Conservation (phyloP, 495 filamentous ascomycete genomes). For the Evansstolkia leycettana region DNA sequence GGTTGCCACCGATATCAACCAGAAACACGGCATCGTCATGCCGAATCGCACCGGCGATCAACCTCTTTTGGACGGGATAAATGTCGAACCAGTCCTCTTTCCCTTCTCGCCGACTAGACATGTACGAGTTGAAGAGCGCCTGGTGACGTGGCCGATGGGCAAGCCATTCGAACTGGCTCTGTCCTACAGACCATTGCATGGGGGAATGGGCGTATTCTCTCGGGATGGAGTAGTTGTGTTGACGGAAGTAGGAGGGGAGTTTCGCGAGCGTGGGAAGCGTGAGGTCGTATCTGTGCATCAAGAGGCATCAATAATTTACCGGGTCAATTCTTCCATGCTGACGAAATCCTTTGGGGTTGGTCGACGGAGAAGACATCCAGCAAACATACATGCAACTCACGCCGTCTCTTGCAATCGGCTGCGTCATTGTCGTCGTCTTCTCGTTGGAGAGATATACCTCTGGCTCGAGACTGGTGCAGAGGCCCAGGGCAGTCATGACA, state of each 20-base stretch:
- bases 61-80: slow-evolving; percentile 18
- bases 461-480: slow-evolving; percentile 12
- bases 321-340: background rate
- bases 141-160: slow-evolving; percentile 18
- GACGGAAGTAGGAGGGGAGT: slow-evolving; percentile 21
- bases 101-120: slow-evolving; percentile 25
- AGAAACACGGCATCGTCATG: slow-evolving; percentile 20
- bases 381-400: slow-evolving; percentile 27
- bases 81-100: slow-evolving; percentile 25
- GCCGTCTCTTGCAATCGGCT: slow-evolving; percentile 25
- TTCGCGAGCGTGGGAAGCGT: slow-evolving; percentile 23
- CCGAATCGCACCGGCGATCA: slow-evolving; percentile 7
- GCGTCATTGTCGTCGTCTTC: slow-evolving; percentile 19
- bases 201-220: slow-evolving; percentile 21
- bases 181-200: slow-evolving; percentile 28
- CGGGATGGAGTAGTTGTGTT: slow-evolving; percentile 18
- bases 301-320: background rate
- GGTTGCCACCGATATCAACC: slow-evolving; percentile 30
- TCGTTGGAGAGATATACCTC: slow-evolving; percentile 20
- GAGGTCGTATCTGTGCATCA: slow-evolving; percentile 25
- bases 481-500: slow-evolving; percentile 21
- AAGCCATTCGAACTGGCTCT: slow-evolving; percentile 32
- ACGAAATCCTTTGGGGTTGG: background rate
- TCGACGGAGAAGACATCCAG: background rate
- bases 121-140: slow-evolving; percentile 26